Percentiles rank a stretch among this genome's conserved stretches.
phyloP scores from a whole-genome alignment of 495 filamentous ascomycete species.

The Jackrogersella minutella region DNA sequence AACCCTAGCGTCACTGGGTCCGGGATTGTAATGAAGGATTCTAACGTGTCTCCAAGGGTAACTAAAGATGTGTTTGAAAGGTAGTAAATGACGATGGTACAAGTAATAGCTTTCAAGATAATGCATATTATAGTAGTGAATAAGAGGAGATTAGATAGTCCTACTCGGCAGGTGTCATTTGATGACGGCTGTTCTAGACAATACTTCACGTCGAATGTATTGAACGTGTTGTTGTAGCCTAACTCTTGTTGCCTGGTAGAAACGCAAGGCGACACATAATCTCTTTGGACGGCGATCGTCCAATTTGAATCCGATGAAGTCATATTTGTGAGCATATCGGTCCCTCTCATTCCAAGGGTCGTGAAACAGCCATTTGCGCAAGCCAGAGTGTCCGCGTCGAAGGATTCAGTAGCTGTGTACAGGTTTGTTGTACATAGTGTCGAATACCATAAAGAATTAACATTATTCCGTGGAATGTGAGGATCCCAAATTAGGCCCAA shows the following conservation, averaged over 20 bases:
- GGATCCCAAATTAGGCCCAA: background rate
- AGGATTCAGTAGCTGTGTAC: background rate
- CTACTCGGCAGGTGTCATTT: constrained; percentile 7
- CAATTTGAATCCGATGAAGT: background rate
- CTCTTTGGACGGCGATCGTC: background rate
- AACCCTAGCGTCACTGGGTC: constrained; percentile 17
- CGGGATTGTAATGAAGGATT: constrained; percentile 31
- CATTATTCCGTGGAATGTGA: background rate
- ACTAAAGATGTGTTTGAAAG: constrained; percentile 10
- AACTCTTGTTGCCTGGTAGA: background rate
- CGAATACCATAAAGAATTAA: constrained; percentile 35
- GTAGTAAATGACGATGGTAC: background rate
- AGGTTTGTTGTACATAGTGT: constrained; percentile 10
- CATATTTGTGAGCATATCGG: background rate
- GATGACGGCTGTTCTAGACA: constrained; percentile 1
- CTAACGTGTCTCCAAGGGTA: constrained; percentile 21
- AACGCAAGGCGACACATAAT: background rate
- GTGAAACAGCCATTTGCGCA: background rate
- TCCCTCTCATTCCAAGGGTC: background rate
- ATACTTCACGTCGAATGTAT: background rate
- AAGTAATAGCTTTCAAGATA: background rate
- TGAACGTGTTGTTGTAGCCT: background rate
- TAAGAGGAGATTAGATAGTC: constrained; percentile 12
- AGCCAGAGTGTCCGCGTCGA: background rate
- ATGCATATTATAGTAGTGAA: constrained; percentile 7